Conservation (phyloP, 352 stramenopile species). For the Phytophthora colocasiae region DNA sequence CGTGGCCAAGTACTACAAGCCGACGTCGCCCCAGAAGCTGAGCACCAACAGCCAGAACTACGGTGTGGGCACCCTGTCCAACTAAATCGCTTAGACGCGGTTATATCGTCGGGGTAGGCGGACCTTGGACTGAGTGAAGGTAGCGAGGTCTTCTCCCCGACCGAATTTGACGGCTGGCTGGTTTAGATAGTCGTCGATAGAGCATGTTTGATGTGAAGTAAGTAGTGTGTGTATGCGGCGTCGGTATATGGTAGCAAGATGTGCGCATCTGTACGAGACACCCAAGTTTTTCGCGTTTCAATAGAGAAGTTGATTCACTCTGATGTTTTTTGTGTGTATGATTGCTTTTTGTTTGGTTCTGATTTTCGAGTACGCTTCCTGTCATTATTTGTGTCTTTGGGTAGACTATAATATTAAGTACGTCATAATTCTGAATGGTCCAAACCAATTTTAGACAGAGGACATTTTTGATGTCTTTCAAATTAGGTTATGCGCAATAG, state of each 20-base stretch:
- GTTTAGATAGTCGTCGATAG: slow-evolving; percentile 1
- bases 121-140: slow-evolving; percentile 8
- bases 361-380: no score
- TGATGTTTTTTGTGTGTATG: no score
- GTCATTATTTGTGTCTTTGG: no score
- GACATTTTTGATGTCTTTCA: no score
- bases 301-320: neutral
- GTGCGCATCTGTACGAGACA: neutral
- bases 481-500: no score
- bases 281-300: slow-evolving; percentile 9
- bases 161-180: neutral
- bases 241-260: neutral
- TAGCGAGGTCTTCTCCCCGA: neutral
- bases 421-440: no score
- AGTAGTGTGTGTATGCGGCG: neutral
- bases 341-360: no score
- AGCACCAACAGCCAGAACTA: slow-evolving; percentile 31
- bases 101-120: neutral
- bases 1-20: slow-evolving; percentile 18
- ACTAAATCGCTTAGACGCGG: slow-evolving; percentile 4
- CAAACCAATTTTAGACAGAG: no score
- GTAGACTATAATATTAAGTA: no score
- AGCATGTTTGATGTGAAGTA: slow-evolving; percentile 12
- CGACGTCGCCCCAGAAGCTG: slow-evolving; percentile 12
- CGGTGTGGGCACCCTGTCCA: slow-evolving; percentile 11